Conservation (phyloP, 179 eudicot genomes). For the Gypsophila paniculata region DNA sequence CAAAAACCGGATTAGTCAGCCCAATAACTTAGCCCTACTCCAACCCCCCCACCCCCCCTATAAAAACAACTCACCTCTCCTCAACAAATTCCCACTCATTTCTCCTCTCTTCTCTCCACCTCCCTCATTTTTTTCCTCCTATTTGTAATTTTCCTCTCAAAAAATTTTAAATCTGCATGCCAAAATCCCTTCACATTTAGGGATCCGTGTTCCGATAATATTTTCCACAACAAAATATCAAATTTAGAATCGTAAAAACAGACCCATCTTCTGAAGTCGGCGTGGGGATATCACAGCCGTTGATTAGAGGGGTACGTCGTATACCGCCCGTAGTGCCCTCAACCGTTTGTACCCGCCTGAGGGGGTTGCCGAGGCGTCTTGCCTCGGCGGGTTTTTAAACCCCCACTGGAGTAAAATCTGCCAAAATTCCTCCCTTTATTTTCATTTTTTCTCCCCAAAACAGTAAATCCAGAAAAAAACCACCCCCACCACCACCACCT, state of each 20-base stretch:
- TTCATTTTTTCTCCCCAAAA: slow-evolving; percentile 24
- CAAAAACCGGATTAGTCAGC: background rate
- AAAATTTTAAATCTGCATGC: slow-evolving; percentile 36
- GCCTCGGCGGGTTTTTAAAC: slow-evolving; percentile 99
- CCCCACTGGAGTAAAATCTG: slow-evolving; percentile 44
- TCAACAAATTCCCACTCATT: slow-evolving; percentile 62
- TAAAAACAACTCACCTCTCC: slow-evolving; percentile 33
- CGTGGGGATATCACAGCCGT: slow-evolving; percentile 48
- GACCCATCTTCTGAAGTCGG: slow-evolving; percentile 59
- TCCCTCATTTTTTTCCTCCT: background rate
- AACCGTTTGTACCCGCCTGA: slow-evolving; percentile 62
- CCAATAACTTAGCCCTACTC: slow-evolving; percentile 7
- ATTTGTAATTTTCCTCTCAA: no score
- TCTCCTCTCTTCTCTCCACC: slow-evolving; percentile 6
- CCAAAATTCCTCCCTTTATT: slow-evolving; percentile 23
- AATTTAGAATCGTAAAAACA: no score
- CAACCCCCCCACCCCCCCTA: slow-evolving; percentile 24
- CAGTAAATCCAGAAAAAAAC: slow-evolving; percentile 18
- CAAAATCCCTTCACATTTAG: slow-evolving; percentile 28
- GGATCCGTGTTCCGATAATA: slow-evolving; percentile 11
- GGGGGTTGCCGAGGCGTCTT: slow-evolving; percentile 99
- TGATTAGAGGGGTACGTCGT: background rate
- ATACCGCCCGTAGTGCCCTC: slow-evolving; percentile 6
- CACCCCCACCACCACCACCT: slow-evolving; percentile 8
- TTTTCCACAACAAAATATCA: no score